Base-by-base conservation (phyloP, 306 rosid genomes). In the Cucumis hystrix region DNA sequence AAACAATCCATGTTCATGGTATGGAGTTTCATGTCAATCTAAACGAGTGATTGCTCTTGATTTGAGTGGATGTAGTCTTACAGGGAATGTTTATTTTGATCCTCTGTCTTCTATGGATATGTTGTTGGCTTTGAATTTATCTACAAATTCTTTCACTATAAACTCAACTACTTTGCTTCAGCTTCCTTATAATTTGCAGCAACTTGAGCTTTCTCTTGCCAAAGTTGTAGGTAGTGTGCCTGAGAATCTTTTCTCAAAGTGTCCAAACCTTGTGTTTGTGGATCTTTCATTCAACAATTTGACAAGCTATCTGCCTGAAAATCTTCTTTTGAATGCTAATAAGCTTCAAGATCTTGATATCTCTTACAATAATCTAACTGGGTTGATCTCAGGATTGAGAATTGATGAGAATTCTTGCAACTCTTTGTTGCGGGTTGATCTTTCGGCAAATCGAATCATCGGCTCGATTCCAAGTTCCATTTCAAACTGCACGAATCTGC, bases 341-440 rank as follows among this genome's bases (percentile, higher is more conserved):
- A 92, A 90, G 61, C 85, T 94, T 37, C 93, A 87, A 84, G 17
- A 58, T 56, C 91, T 94, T 39, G 98, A 94, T 83, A 79, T 94
- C 30, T 91, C 98, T 61, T 89, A 78, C 17, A 94, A 94, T 86
- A 94, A 94, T 43, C 79, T 94, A n/a, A 80, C 94, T 7, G 98
- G 98, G 10, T 78, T 95, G 3, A 87, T 92, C 59, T 87, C 96
- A 33, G 85, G 87, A 55, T 73, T 91, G 76, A 85, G 72, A 79
- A 85, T 89, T 57, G 82, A 85, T 61, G 78, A 64, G 8, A 70
- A 75, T 18, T 87, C 88, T 33, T 87, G 98, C 80, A 83, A 65
- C 41, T 89, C 97, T 70, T 77, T 94, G 89, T 56, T 83, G 86
- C 84, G 75, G 13, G 83, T 94, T 80, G 92, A 87, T 80, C 82